Percentiles rank a stretch among this genome's conserved stretches.
Conservation (phyloP, 805 yeast genomes). For the Nakazawaea laoshanensis region DNA sequence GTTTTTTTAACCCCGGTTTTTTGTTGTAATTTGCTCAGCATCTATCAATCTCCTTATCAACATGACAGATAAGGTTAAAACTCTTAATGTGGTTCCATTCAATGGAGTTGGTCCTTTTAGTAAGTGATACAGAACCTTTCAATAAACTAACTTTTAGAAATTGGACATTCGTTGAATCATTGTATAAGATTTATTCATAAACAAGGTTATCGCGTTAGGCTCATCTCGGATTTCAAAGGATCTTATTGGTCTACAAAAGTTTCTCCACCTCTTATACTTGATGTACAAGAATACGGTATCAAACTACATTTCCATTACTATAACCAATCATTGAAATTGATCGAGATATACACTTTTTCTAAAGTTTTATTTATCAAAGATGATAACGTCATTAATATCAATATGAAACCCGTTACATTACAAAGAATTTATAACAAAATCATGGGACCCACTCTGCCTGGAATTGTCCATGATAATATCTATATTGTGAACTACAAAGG, state of each 20-base stretch:
- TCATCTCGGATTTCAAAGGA: constrained; percentile 2
- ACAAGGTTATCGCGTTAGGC: constrained; percentile 7
- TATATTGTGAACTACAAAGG: constrained; percentile 52
- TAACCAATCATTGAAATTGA: constrained; percentile 4
- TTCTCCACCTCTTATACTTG: constrained; percentile 2
- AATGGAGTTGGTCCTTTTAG: constrained; percentile 10
- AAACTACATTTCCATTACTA: constrained; percentile 14
- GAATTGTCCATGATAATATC: constrained; percentile 21
- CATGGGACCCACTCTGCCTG: constrained; percentile 60
- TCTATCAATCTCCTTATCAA: neutral
- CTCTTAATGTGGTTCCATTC: neutral
- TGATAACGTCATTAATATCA: constrained; percentile 3
- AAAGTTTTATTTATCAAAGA: constrained; percentile 2
- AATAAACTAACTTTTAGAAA: constrained; percentile 7
- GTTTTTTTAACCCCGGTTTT: too few relatives aligned
- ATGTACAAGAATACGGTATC: constrained; percentile 10
- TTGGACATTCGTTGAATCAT: constrained; percentile 19
- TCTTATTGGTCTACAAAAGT: neutral
- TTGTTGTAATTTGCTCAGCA: too few relatives aligned
- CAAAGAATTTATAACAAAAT: constrained; percentile 43
- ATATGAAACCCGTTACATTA: constrained; percentile 17
- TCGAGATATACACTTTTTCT: constrained; percentile 13
- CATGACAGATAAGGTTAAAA: neutral
- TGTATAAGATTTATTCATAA: constrained; percentile 12
- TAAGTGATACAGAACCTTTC: constrained; percentile 1